phyloP scores from a whole-genome alignment of 2,329 filamentous ascomycete genomes.

The Paecilomyces niveus region DNA sequence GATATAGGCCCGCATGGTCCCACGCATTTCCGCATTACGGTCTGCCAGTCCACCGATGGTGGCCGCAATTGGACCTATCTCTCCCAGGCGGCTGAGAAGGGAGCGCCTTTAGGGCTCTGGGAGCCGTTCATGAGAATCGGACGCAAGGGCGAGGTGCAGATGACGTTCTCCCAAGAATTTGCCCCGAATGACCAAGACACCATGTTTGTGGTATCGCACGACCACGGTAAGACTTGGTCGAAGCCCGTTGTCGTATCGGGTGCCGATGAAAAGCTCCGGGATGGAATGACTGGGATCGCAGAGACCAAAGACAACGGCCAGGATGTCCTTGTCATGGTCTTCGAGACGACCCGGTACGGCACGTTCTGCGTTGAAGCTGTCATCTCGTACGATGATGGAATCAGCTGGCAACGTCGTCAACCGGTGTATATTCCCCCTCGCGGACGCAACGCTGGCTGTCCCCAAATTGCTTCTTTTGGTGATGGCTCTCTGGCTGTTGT shows the following conservation, averaged over 20 bases:
- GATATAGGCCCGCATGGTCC: constrained; percentile 28
- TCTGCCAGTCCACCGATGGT: constrained; percentile 41
- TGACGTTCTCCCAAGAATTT: constrained; percentile 43
- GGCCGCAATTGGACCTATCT: constrained; percentile 39
- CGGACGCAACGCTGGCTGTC: constrained; percentile 39
- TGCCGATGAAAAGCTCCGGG: constrained; percentile 31
- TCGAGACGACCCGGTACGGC: constrained; percentile 39
- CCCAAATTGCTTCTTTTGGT: constrained; percentile 38
- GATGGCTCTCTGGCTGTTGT: constrained; percentile 36
- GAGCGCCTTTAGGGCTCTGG: constrained; percentile 37
- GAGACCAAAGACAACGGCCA: constrained; percentile 22
- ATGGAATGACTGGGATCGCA: constrained; percentile 42
- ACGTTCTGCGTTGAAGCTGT: constrained; percentile 40
- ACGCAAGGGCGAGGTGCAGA: constrained; percentile 32
- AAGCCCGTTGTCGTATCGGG: constrained; percentile 35
- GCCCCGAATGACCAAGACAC: constrained; percentile 43
- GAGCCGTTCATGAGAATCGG: constrained; percentile 44
- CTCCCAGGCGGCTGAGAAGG: constrained; percentile 39
- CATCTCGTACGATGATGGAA: constrained; percentile 39
- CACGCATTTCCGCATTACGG: constrained; percentile 44
- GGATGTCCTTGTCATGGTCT: constrained; percentile 39
- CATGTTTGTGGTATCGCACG: constrained; percentile 40
- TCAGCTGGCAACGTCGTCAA: constrained; percentile 34
- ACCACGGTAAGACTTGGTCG: constrained; percentile 40
- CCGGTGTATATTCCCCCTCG: constrained; percentile 33